Evolutionary conservation across 2,329 filamentous ascomycete genomes (phyloP), one percentile per base, ranked within the genome.

Genomic region (Dactylellina haptotyla): DNA sequence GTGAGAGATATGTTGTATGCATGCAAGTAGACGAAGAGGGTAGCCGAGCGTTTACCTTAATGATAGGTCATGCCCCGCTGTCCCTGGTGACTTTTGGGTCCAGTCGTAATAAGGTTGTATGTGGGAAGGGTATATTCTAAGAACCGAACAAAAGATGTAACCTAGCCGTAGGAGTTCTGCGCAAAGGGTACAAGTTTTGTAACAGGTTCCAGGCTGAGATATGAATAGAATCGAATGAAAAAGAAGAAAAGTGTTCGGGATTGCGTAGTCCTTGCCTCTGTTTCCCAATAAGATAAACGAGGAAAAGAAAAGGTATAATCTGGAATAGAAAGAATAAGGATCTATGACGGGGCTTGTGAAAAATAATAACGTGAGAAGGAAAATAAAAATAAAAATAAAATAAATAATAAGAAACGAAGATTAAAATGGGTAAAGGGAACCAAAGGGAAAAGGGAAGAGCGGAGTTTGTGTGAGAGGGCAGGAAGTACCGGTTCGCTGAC

Each of bases 21-120:
- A 72, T 72, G 67, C 67, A 72, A n/a, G 67, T 65, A 65, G 67
- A 72, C 61, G 67, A 72, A 72, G 67, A 72, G 50, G 59, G 67
- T 72, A 72, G 45, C 61, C 67, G 53, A 62, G 67, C 67, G 67
- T 72, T 72, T 72, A 72, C 67, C 67, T 72, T 72, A 65, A 45
- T 72, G 53, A 64, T 53, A 65, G 46, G 67, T 72, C 59, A 65
- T 72, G 61, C 59, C 59, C 67, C 67, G 67, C 67, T 39, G 58
- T 50, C 57, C 57, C 57, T 54, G 61, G 59, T 65, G 59, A 72
- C 67, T 56, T 51, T 59, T 41, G 37, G 14, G 14, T 46, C 51
- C 28, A 39, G 34, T 43, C 10, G 20, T n/a, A 26, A 50, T 50
- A 50, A 25, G 30, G 58, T 63, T 53, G 20, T 67, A 43, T 4